Evolutionary conservation across 768 basidiomycete species (phyloP).

Genomic region (Tylopilus felleus): DNA sequence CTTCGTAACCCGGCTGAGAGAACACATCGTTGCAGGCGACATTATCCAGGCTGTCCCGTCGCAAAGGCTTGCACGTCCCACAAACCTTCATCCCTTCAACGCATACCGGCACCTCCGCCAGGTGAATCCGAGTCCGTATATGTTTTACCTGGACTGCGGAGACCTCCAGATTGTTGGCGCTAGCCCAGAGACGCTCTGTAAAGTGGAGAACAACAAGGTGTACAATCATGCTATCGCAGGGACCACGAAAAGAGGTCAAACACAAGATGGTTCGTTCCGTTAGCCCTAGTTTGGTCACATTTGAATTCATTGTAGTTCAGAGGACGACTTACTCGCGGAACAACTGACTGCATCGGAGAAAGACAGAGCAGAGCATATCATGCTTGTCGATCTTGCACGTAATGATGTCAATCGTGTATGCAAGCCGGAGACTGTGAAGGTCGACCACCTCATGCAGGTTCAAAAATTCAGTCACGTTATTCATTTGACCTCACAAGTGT

Average conservation of each 20-base stretch:
- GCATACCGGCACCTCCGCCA: slow-evolving; percentile 91
- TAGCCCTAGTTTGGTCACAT: background rate
- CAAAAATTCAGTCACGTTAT: slow-evolving; percentile 99
- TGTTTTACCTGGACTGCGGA: slow-evolving; percentile 96
- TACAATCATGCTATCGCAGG: slow-evolving; percentile 99
- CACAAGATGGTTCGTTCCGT: slow-evolving; percentile 65
- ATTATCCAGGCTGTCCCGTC: slow-evolving; percentile 99
- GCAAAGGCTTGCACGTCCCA: slow-evolving; percentile 83
- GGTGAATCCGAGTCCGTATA: slow-evolving; percentile 97
- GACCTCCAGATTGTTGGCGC: slow-evolving; percentile 96
- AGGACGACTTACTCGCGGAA: slow-evolving; percentile 79
- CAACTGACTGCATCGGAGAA: slow-evolving; percentile 83
- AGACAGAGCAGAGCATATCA: slow-evolving; percentile 97
- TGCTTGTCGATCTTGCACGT: slow-evolving; percentile 96
- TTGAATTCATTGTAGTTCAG: slow-evolving; percentile 40
- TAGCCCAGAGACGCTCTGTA: slow-evolving; percentile 96
- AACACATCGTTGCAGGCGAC: slow-evolving; percentile 93
- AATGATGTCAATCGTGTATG: slow-evolving; percentile 99
- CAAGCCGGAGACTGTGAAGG: slow-evolving; percentile 91
- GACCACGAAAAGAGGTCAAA: slow-evolving; percentile 84
- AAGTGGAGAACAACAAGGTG: slow-evolving; percentile 87
- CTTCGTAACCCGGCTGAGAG: slow-evolving; percentile 89
- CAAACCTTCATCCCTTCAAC: slow-evolving; percentile 93
- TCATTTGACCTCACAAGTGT: slow-evolving; percentile 93
- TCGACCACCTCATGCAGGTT: slow-evolving; percentile 89